Evolutionary conservation across 805 yeast genomes (phyloP).

Genomic region (Cyberlindnera amylophila): DNA sequence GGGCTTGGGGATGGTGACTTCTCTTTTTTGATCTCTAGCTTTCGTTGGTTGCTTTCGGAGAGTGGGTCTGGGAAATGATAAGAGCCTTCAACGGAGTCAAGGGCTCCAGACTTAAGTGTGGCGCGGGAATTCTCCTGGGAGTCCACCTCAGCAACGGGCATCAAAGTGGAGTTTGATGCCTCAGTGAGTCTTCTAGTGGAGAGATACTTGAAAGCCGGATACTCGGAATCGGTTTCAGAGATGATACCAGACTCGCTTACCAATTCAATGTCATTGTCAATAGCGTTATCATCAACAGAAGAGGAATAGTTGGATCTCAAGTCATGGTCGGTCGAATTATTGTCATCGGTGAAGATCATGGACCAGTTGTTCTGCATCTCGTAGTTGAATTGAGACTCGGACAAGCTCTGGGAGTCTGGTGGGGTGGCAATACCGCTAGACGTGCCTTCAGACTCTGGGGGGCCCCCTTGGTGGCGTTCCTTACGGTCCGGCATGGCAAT

Average conservation of each 20-base stretch:
- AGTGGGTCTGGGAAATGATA: constrained; percentile 11
- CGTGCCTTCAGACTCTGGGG: not conserved
- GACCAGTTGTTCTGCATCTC: constrained; percentile 28
- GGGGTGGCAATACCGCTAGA: constrained; percentile 4
- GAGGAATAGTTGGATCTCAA: constrained; percentile 23
- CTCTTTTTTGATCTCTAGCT: too few species aligned
- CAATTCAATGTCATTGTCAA: constrained; percentile 8
- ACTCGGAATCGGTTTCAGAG: constrained; percentile 22
- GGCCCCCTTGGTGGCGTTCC: constrained; percentile 7
- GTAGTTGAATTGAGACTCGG: constrained; percentile 18
- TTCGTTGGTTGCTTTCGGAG: not conserved
- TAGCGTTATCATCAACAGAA: constrained; percentile 12
- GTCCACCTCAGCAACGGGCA: constrained; percentile 3
- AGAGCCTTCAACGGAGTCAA: not conserved
- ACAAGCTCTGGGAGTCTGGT: constrained; percentile 5
- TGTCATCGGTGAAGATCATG: constrained; percentile 28
- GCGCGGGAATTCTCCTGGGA: constrained; percentile 10
- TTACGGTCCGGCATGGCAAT: not conserved
- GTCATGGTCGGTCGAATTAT: constrained; percentile 27
- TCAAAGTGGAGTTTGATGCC: constrained; percentile 3
- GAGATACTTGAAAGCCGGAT: constrained; percentile 8
- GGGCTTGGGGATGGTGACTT: too few species aligned
- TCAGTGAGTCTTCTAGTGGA: constrained; percentile 1
- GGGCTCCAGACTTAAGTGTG: constrained; percentile 1
- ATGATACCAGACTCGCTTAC: constrained; percentile 11